These are phyloP conservation scores for Adiantum capillusveneris DNA, from an alignment of 75 land plant species.

Conservation along the genomic window DNA sequence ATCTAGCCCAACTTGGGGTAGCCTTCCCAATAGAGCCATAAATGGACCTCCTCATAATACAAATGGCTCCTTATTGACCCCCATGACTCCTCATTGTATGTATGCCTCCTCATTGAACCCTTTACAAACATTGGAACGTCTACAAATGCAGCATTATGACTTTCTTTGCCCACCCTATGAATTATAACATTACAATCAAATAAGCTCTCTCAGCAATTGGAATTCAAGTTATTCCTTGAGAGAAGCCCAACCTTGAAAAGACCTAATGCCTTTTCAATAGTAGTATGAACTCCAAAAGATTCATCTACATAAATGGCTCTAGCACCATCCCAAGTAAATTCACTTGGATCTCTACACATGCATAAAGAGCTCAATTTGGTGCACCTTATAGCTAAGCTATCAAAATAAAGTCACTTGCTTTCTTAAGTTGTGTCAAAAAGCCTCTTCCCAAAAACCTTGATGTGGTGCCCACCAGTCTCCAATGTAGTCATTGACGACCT, in stretches of 20 bases:
- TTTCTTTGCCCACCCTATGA: conserved; percentile 35
- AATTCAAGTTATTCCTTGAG: not conserved
- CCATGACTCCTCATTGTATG: too few species aligned
- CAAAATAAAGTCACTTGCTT: too few species aligned
- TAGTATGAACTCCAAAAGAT: conserved; percentile 30
- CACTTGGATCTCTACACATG: conserved; percentile 18
- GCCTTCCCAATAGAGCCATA: too few species aligned
- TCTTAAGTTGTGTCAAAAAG: too few species aligned
- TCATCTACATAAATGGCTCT: conserved; percentile 26
- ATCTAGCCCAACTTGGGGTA: too few species aligned
- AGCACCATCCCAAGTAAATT: conserved; percentile 22
- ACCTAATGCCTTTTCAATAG: conserved; percentile 29
- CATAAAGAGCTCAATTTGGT: too few species aligned
- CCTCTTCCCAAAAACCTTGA: conserved; percentile 54
- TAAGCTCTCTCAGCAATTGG: not conserved
- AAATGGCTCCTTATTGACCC: too few species aligned
- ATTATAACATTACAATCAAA: too few species aligned
- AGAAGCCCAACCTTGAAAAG: conserved; percentile 19
- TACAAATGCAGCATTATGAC: conserved; percentile 31
- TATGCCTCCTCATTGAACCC: conserved; percentile 33
- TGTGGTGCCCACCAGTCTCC: conserved; percentile 61
- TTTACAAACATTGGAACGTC: conserved; percentile 36
- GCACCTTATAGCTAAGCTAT: too few species aligned
- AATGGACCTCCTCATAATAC: too few species aligned
- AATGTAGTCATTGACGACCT: conserved; percentile 58